A percentile compares a stretch with the other conserved stretches of the same genome.
phyloP scores from a whole-genome alignment of 192 early-diverging fungal species.

The Helicostylum pulchrum region DNA sequence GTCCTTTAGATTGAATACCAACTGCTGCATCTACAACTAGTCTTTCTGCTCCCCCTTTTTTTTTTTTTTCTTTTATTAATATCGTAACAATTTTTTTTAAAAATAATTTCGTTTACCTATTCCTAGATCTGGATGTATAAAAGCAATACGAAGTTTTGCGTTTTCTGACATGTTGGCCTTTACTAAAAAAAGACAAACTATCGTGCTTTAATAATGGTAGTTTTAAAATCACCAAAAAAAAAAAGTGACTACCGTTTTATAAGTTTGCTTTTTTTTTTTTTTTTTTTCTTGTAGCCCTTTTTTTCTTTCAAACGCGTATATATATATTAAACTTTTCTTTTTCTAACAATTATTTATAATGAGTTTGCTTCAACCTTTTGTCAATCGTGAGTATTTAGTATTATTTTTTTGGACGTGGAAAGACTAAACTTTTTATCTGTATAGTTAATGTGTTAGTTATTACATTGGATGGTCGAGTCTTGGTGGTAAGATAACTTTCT shows the following conservation, averaged over 20 bases:
- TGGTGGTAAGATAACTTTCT: conserved; percentile 31
- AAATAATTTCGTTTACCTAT: conserved; percentile 57
- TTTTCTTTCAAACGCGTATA: background rate
- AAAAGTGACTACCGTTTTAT: background rate
- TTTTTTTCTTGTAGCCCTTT: background rate
- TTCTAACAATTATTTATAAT: background rate
- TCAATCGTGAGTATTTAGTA: conserved; percentile 10
- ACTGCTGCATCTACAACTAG: conserved; percentile 90
- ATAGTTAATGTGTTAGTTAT: conserved; percentile 31
- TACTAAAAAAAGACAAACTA: too few species aligned
- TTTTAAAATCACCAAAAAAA: too few species aligned
- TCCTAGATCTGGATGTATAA: conserved; percentile 92
- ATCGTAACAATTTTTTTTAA: background rate
- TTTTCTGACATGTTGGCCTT: too few species aligned
- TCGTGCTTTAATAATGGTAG: too few species aligned
- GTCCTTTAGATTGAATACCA: conserved; percentile 75
- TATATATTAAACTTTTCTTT: background rate
- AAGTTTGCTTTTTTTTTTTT: background rate
- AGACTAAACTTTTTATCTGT: background rate
- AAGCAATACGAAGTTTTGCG: conserved; percentile 49
- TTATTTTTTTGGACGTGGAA: background rate
- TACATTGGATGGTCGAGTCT: conserved; percentile 41
- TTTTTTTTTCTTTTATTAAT: background rate
- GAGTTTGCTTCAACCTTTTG: conserved; percentile 20
- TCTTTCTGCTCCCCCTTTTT: conserved; percentile 85